These are phyloP conservation scores for Urtica urens DNA, from an alignment of 306 rosid genomes.

Conservation along the genomic window DNA sequence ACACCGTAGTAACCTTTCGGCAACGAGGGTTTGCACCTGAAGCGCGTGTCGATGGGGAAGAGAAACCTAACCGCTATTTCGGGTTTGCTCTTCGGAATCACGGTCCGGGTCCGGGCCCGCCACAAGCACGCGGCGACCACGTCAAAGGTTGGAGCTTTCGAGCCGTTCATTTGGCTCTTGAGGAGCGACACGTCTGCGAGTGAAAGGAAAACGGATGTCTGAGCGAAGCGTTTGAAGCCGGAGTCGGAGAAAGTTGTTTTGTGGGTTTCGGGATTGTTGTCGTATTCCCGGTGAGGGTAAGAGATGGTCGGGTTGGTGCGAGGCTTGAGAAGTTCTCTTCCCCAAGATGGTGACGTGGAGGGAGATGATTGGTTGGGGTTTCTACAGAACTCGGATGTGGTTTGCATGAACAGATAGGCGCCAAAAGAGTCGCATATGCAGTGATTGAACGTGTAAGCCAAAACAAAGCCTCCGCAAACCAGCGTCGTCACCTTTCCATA, in stretches of 20 bases:
- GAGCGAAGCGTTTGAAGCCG: neutral
- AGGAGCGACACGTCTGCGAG: neutral
- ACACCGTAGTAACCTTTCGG: constrained; percentile 28
- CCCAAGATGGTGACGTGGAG: constrained; percentile 17
- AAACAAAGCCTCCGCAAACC: constrained; percentile 24
- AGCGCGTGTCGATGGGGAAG: neutral
- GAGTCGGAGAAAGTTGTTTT: too few relatives aligned
- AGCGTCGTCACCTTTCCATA: constrained; percentile 16
- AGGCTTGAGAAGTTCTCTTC: constrained; percentile 20
- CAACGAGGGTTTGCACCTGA: neutral
- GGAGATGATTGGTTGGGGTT: constrained; percentile 13
- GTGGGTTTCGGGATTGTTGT: neutral
- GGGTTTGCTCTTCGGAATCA: neutral
- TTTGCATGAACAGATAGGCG: constrained; percentile 1
- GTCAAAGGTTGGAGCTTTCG: constrained; percentile 3
- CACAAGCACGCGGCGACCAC: constrained; percentile 14
- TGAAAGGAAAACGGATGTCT: constrained; percentile 2
- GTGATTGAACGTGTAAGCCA: constrained; percentile 28
- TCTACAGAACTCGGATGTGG: constrained; percentile 17
- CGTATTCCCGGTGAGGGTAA: constrained; percentile 12
- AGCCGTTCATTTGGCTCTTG: neutral
- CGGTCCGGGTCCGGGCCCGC: constrained; percentile 7
- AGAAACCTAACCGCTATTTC: neutral
- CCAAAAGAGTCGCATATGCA: constrained; percentile 16
- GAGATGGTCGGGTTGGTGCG: constrained; percentile 19